These are phyloP conservation scores for Globisporangium nagaii DNA, from an alignment of 352 stramenopile species.

Conservation along the genomic window DNA sequence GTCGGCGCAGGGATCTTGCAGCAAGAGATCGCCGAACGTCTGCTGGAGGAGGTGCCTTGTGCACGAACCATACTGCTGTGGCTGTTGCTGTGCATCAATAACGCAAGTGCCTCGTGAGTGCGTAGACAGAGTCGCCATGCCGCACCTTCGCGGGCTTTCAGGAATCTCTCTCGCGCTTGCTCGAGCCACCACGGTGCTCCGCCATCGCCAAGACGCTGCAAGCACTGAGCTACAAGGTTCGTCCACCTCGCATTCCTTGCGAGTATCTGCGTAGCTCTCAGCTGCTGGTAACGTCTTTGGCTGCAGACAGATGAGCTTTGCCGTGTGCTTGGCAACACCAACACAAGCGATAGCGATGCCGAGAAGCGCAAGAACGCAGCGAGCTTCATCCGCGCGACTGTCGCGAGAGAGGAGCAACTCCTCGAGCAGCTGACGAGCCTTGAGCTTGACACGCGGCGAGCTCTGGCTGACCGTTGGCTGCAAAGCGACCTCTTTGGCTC, in stretches of 20 bases:
- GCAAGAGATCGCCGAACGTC: neutral
- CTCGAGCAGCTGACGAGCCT: neutral
- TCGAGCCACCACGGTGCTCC: neutral
- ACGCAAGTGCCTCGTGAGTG: neutral
- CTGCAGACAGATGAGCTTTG: constrained; percentile 1
- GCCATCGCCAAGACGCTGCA: neutral
- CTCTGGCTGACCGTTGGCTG: neutral
- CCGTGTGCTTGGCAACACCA: neutral
- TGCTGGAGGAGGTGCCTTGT: neutral
- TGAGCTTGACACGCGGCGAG: neutral
- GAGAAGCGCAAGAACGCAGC: too few relatives aligned
- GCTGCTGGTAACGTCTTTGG: neutral
- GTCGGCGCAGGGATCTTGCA: neutral
- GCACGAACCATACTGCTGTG: too few relatives aligned
- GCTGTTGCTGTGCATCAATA: too few relatives aligned
- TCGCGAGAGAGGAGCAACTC: neutral
- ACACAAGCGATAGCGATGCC: neutral
- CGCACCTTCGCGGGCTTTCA: neutral
- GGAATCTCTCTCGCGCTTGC: neutral
- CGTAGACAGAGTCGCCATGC: neutral
- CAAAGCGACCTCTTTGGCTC: constrained; percentile 1
- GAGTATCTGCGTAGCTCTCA: neutral
- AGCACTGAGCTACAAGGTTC: neutral
- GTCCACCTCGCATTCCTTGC: neutral
- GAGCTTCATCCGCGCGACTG: neutral